Percentiles rank a stretch among this genome's conserved stretches.
Conservation (phyloP, 768 basidiomycete species). For the Tylopilus cervinicoccineus region DNA sequence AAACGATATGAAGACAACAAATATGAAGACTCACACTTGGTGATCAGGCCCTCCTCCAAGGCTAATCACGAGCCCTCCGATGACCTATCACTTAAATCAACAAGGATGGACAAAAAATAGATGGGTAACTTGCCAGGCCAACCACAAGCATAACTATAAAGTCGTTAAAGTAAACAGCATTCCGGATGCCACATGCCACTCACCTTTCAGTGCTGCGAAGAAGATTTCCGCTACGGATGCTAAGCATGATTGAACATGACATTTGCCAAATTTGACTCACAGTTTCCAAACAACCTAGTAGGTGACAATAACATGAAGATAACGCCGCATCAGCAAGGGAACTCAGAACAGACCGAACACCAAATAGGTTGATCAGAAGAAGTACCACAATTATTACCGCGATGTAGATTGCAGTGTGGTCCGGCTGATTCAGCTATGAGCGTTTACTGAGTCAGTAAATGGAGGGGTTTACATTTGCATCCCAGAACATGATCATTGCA, state of each 20-base stretch:
- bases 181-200: neutral
- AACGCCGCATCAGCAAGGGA: slow-evolving; percentile 27
- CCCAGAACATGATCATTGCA: slow-evolving; percentile 52
- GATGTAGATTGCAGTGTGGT: slow-evolving; percentile 40
- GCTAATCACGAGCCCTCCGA: slow-evolving; percentile 47
- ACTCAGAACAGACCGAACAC: slow-evolving; percentile 42
- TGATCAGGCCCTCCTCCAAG: slow-evolving; percentile 56
- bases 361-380: slow-evolving; percentile 43
- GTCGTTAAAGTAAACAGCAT: neutral
- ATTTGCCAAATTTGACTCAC: slow-evolving; percentile 6
- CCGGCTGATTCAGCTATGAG: slow-evolving; percentile 22
- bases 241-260: slow-evolving; percentile 1
- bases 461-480: slow-evolving; percentile 18
- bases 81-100: slow-evolving; percentile 20
- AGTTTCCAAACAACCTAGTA: slow-evolving; percentile 20
- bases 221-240: slow-evolving; percentile 18
- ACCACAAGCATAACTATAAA: slow-evolving; percentile 36
- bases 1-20: slow-evolving; percentile 23
- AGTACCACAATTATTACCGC: slow-evolving; percentile 35
- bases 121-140: slow-evolving; percentile 23
- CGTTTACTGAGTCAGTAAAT: neutral
- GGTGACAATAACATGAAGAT: slow-evolving; percentile 30
- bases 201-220: slow-evolving; percentile 22
- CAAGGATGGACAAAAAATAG: neutral
- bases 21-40: slow-evolving; percentile 33